Evolutionary conservation across 2,329 filamentous ascomycete genomes (phyloP).

Genomic region (Pyrenochaeta sp.): DNA sequence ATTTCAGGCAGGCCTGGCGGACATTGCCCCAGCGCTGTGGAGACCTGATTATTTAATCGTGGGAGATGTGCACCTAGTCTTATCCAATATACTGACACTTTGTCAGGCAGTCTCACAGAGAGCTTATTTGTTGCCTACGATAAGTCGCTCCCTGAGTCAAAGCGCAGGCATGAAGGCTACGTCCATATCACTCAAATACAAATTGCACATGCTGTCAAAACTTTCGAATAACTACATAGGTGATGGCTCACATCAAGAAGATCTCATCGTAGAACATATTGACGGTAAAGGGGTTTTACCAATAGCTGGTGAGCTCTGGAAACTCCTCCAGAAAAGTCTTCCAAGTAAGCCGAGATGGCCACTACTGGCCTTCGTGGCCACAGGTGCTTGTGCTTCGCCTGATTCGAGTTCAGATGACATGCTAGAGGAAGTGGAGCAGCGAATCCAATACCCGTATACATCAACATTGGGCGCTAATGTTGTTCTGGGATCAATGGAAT

Average conservation of each 20-base stretch:
- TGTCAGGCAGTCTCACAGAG: constrained; percentile 42
- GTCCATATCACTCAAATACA: constrained; percentile 25
- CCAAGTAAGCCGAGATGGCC: background rate
- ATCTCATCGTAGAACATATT: background rate
- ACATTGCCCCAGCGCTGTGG: constrained; percentile 53
- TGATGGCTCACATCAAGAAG: background rate
- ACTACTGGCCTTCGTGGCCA: constrained; percentile 9
- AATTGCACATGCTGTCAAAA: constrained; percentile 14
- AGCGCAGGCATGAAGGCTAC: constrained; percentile 5
- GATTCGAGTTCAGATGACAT: constrained; percentile 14
- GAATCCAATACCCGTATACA: background rate
- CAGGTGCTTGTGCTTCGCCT: background rate
- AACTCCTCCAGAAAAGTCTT: constrained; percentile 8
- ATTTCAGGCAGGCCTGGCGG: constrained; percentile 44
- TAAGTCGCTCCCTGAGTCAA: constrained; percentile 45
- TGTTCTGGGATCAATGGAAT: background rate
- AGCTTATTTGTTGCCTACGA: constrained; percentile 48
- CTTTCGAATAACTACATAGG: background rate
- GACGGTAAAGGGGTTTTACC: background rate
- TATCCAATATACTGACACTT: constrained; percentile 11
- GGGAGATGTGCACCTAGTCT: background rate
- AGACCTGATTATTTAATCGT: constrained; percentile 48
- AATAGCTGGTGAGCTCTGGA: constrained; percentile 12
- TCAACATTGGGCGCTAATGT: background rate
- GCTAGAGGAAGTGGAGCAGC: constrained; percentile 6